These are phyloP conservation scores for Rhododendron simsii DNA, from an alignment of 148 eudicot genomes.

Conservation along the genomic window DNA sequence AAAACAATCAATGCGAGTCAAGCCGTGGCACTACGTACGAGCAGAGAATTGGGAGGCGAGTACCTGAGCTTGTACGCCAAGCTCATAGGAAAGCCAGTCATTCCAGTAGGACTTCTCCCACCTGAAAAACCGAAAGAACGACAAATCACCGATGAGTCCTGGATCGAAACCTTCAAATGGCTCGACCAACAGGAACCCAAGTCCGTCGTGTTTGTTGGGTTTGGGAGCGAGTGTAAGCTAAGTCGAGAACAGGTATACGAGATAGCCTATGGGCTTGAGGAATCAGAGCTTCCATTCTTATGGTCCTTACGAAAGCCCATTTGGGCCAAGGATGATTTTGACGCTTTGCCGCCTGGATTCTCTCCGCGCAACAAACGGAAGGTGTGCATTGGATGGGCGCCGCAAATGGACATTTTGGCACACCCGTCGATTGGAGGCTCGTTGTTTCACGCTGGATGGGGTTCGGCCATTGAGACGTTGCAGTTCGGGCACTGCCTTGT, in stretches of 20 bases:
- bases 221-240: slow-evolving; percentile 21
- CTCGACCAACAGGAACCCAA: slow-evolving; percentile 13
- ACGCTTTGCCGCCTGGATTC: slow-evolving; percentile 17
- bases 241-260: slow-evolving; percentile 15
- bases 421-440: slow-evolving; percentile 25
- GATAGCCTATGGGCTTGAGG: slow-evolving; percentile 19
- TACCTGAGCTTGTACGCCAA: slow-evolving; percentile 2
- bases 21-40: slow-evolving; percentile 3
- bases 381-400: slow-evolving; percentile 28
- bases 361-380: background rate
- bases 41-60: slow-evolving; percentile 19
- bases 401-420: slow-evolving; percentile 24
- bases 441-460: slow-evolving; percentile 32
- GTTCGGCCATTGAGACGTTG: slow-evolving; percentile 18
- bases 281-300: slow-evolving; percentile 16
- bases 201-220: slow-evolving; percentile 25
- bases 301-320: slow-evolving; percentile 15
- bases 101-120: slow-evolving; percentile 18
- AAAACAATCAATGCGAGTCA: background rate
- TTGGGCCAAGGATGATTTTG: slow-evolving; percentile 9
- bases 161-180: slow-evolving; percentile 21
- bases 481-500: slow-evolving; percentile 20
- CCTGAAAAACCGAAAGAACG: background rate
- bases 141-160: background rate
- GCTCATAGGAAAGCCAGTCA: background rate